Conservation (phyloP, 768 basidiomycete genomes). For the Tylopilus intermedius region DNA sequence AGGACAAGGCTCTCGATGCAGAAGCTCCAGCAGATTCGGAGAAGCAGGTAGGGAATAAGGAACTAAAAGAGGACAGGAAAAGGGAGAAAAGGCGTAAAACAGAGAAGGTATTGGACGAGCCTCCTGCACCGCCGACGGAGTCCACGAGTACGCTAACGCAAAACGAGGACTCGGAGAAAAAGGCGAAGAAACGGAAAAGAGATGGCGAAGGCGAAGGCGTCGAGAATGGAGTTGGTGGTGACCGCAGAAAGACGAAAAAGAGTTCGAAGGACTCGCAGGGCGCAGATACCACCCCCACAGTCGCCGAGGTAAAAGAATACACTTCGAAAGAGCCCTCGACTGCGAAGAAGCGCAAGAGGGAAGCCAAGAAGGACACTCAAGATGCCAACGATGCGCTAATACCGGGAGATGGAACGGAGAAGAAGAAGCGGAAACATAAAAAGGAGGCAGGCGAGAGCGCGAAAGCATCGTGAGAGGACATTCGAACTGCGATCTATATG, state of each 20-base stretch:
- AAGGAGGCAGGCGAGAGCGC: slow-evolving; percentile 1
- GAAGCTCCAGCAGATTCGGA: not conserved
- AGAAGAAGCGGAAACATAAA: slow-evolving; percentile 29
- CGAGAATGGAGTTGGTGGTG: slow-evolving; percentile 11
- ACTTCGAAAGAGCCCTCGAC: slow-evolving; percentile 7
- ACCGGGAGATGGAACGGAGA: slow-evolving; percentile 26
- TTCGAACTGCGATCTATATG: not conserved
- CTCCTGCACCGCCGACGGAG: slow-evolving; percentile 8
- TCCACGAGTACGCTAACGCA: slow-evolving; percentile 4
- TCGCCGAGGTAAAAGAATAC: slow-evolving; percentile 12
- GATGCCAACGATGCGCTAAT: slow-evolving; percentile 9
- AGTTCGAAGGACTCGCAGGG: slow-evolving; percentile 10
- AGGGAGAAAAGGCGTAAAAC: slow-evolving; percentile 16
- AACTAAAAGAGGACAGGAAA: slow-evolving; percentile 9
- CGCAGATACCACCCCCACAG: slow-evolving; percentile 2
- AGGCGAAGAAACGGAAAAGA: slow-evolving; percentile 35
- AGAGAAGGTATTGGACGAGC: slow-evolving; percentile 20
- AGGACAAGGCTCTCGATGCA: slow-evolving; percentile 2
- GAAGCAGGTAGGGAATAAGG: not conserved
- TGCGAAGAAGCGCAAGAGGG: slow-evolving; percentile 26
- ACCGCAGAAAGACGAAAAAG: slow-evolving; percentile 27
- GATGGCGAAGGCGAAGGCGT: slow-evolving; percentile 8
- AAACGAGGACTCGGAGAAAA: slow-evolving; percentile 9
- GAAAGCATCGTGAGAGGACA: not conserved
- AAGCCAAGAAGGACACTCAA: slow-evolving; percentile 4